These are phyloP conservation scores for Lasiodiplodia citricola DNA, from an alignment of 2,329 filamentous ascomycete species.

Conservation along the genomic window DNA sequence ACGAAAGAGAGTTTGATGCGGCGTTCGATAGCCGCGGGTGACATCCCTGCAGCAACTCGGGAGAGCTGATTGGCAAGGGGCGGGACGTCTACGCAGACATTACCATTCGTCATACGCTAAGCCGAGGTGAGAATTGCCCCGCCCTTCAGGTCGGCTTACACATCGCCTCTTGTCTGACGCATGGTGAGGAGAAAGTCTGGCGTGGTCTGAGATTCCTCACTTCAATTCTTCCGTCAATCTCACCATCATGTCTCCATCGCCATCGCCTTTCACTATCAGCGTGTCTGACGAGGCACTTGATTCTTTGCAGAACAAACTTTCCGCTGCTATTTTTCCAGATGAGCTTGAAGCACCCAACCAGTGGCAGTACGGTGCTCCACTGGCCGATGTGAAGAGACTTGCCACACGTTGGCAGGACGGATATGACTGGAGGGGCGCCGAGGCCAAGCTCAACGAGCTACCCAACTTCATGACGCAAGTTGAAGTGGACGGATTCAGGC, in stretches of 20 bases:
- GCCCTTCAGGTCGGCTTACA: neutral
- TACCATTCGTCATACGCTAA: neutral
- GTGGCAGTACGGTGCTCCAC: slow-evolving; percentile 66
- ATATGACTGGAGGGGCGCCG: slow-evolving; percentile 67
- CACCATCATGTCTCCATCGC: slow-evolving; percentile 2
- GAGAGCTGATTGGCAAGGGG: slow-evolving; percentile 1
- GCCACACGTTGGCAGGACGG: slow-evolving; percentile 60
- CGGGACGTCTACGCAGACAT: neutral
- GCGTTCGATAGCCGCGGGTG: neutral
- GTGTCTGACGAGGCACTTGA: slow-evolving; percentile 60
- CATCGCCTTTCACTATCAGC: slow-evolving; percentile 46
- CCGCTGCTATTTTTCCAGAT: slow-evolving; percentile 60
- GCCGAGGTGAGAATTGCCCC: neutral
- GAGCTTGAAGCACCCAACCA: slow-evolving; percentile 53
- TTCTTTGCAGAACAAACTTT: slow-evolving; percentile 62
- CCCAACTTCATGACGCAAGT: slow-evolving; percentile 64
- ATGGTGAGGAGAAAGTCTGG: neutral
- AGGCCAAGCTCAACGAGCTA: slow-evolving; percentile 64
- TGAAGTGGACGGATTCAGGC: slow-evolving; percentile 62
- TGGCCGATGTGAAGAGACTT: slow-evolving; percentile 65
- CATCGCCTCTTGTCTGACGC: neutral
- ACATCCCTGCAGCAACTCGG: neutral
- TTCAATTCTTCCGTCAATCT: neutral
- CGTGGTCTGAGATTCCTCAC: neutral
- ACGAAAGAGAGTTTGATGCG: neutral